A percentile compares a stretch with the other conserved stretches of the same genome.
Evolutionary conservation across 768 basidiomycete genomes (phyloP).

Genomic region (Tephrocybe rancida): DNA sequence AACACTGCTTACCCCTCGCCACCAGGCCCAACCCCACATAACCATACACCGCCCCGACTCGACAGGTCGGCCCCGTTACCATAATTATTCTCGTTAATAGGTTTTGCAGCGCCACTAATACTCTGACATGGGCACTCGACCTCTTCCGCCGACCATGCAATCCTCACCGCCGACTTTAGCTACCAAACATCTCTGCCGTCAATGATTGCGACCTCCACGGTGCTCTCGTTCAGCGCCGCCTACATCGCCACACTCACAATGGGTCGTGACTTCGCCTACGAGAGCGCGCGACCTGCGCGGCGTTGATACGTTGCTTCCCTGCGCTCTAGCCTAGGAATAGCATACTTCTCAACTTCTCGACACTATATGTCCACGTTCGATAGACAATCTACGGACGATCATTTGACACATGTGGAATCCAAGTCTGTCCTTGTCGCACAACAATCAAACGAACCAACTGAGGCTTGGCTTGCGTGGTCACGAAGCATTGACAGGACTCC

Average conservation of each 20-base stretch:
- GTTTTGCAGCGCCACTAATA: constrained; percentile 9
- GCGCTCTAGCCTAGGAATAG: not conserved
- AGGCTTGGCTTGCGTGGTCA: not conserved
- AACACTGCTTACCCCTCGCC: not conserved
- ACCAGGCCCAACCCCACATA: not conserved
- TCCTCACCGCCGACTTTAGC: not conserved
- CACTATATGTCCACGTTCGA: constrained; percentile 15
- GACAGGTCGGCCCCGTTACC: not conserved
- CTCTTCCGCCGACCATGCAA: not conserved
- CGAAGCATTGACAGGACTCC: constrained; percentile 3
- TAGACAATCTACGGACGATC: constrained; percentile 2
- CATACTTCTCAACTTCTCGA: constrained; percentile 14
- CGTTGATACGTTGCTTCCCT: not conserved
- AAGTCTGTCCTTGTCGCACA: not conserved
- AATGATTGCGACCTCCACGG: constrained; percentile 4
- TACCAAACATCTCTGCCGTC: not conserved
- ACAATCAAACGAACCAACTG: constrained; percentile 2
- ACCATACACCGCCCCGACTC: not conserved
- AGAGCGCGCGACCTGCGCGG: constrained; percentile 1
- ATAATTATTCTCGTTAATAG: not conserved
- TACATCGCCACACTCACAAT: constrained; percentile 2
- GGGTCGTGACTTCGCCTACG: not conserved
- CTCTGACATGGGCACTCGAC: not conserved
- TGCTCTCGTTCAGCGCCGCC: not conserved
- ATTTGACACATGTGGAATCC: not conserved